phyloP scores from a whole-genome alignment of 2,329 filamentous ascomycete genomes.

The Epichloe scottii region DNA sequence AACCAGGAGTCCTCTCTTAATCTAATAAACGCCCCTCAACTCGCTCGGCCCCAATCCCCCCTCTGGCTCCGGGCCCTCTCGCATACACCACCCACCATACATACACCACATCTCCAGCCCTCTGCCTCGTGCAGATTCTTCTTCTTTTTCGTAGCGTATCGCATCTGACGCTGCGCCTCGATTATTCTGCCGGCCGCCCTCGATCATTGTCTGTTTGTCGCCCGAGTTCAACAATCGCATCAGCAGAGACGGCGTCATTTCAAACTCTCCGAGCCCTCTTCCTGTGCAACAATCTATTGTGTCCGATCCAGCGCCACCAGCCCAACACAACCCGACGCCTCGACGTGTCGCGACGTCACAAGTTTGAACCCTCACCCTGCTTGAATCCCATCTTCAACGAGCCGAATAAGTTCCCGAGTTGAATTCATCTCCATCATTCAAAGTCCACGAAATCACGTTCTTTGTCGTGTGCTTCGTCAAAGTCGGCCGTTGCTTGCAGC shows the following conservation, averaged over 20 bases:
- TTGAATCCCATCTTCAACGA: background rate
- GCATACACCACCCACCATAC: conserved; percentile 3
- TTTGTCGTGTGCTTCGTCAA: background rate
- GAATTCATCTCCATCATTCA: background rate
- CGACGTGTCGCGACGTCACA: background rate
- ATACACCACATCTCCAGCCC: conserved; percentile 2
- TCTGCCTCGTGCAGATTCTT: conserved; percentile 3
- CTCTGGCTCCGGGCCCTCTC: background rate
- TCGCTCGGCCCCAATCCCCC: background rate
- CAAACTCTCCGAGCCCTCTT: background rate
- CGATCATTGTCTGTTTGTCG: background rate
- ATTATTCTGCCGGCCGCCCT: background rate
- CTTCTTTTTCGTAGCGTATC: background rate
- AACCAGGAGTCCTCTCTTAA: background rate
- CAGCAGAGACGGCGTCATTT: background rate
- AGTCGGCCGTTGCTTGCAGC: conserved; percentile 1
- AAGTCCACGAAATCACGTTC: background rate
- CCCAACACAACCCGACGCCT: background rate
- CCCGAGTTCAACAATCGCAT: background rate
- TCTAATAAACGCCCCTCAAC: background rate
- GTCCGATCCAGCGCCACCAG: background rate
- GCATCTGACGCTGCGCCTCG: background rate
- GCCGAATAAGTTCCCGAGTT: background rate
- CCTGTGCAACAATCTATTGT: background rate
- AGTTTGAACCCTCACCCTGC: background rate